phyloP scores from a whole-genome alignment of 2,329 filamentous ascomycete genomes.

The Boeremia exigua region DNA sequence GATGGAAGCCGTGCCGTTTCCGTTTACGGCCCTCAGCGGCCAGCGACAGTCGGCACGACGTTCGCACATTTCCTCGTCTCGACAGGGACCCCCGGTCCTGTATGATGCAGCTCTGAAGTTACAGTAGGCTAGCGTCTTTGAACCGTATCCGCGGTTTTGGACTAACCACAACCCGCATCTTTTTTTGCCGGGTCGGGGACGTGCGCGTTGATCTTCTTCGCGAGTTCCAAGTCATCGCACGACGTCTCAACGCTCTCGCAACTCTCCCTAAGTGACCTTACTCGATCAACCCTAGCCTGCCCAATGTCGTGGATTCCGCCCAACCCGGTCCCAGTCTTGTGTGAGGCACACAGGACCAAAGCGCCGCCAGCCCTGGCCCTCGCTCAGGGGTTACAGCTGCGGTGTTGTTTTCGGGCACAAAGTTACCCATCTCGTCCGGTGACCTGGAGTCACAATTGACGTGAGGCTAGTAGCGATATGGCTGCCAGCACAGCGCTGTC shows the following conservation, averaged over 20 bases:
- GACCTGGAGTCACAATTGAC: conserved; percentile 38
- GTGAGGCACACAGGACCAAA: conserved; percentile 27
- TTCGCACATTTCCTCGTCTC: conserved; percentile 27
- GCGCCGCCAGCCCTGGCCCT: conserved; percentile 43
- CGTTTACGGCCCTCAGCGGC: conserved; percentile 34
- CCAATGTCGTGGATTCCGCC: conserved; percentile 45
- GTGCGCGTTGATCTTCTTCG: conserved; percentile 44
- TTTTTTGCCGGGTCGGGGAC: conserved; percentile 31
- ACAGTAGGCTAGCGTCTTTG: conserved; percentile 26
- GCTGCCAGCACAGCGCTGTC: conserved; percentile 39
- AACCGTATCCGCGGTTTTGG: conserved; percentile 37
- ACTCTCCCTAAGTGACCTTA: conserved; percentile 40
- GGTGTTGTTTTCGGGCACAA: conserved; percentile 29
- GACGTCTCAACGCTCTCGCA: conserved; percentile 42
- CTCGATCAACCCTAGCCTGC: conserved; percentile 38
- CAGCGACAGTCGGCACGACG: conserved; percentile 34
- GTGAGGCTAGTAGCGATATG: conserved; percentile 26
- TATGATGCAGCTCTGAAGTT: conserved; percentile 12
- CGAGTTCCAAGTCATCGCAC: conserved; percentile 42
- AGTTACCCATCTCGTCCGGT: conserved; percentile 31
- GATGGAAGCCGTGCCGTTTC: conserved; percentile 30
- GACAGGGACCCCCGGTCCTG: conserved; percentile 24
- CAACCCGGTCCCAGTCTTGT: conserved; percentile 39
- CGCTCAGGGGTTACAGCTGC: conserved; percentile 41
- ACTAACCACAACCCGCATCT: conserved; percentile 32